These are phyloP conservation scores for Metschnikowia lachancei DNA, from an alignment of 805 yeast species.

Conservation along the genomic window DNA sequence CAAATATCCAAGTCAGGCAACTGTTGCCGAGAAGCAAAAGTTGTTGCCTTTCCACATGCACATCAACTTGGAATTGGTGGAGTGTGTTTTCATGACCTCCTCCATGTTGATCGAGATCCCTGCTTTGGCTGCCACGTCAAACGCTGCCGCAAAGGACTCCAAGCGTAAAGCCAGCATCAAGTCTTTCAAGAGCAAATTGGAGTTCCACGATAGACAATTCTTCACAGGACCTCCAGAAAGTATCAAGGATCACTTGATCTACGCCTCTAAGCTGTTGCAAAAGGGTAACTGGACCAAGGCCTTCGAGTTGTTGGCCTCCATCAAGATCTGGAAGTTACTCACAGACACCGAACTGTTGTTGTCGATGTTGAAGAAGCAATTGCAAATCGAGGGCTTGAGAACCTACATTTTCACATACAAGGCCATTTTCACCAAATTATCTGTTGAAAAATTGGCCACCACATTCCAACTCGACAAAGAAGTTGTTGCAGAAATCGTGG, in stretches of 20 bases:
- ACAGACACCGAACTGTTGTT: conserved; percentile 66
- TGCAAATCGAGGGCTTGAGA: conserved; percentile 87
- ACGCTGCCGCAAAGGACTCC: conserved; percentile 57
- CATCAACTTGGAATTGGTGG: conserved; percentile 90
- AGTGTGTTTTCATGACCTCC: conserved; percentile 87
- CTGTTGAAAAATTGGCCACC: conserved; percentile 60
- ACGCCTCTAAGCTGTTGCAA: conserved; percentile 85
- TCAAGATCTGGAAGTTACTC: conserved; percentile 84
- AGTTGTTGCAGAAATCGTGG: conserved; percentile 60
- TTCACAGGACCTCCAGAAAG: conserved; percentile 98
- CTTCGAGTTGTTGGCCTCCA: conserved; percentile 63
- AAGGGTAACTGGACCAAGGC: conserved; percentile 88
- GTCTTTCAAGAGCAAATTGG: conserved; percentile 87
- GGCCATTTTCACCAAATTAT: conserved; percentile 68
- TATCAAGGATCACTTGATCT: conserved; percentile 87
- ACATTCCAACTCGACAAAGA: conserved; percentile 62
- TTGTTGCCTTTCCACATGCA: conserved; percentile 98
- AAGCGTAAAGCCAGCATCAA: conserved; percentile 58
- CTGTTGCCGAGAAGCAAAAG: conserved; percentile 68
- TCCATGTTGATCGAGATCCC: conserved; percentile 92
- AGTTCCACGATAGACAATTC: conserved; percentile 88
- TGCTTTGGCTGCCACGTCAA: conserved; percentile 62
- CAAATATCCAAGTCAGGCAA: conserved; percentile 57
- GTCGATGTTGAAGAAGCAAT: conserved; percentile 68
- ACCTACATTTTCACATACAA: conserved; percentile 89